Percentiles rank a stretch among this genome's conserved stretches.
phyloP scores from a whole-genome alignment of 2,329 filamentous ascomycete species.

The Ciborinia camelliae region DNA sequence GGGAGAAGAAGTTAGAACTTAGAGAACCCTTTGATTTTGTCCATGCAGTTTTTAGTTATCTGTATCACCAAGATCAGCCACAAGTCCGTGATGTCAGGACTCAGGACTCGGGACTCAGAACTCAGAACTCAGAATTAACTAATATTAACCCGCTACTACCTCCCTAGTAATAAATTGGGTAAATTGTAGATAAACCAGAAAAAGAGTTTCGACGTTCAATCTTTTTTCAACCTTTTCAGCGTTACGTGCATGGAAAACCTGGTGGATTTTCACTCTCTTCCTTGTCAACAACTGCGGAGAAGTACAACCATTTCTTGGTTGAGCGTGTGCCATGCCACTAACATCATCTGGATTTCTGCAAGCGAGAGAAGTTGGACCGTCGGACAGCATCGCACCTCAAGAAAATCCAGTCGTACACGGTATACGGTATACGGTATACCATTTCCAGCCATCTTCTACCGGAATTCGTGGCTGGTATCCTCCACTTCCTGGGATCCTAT shows the following conservation, averaged over 20 bases:
- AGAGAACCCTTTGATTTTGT: too few relatives aligned
- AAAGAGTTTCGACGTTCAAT: too few relatives aligned
- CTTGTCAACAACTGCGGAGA: neutral
- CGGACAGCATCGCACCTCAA: neutral
- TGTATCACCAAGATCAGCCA: too few relatives aligned
- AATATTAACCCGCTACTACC: too few relatives aligned
- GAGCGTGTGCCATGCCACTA: neutral
- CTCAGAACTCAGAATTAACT: too few relatives aligned
- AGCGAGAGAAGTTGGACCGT: neutral
- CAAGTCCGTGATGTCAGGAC: too few relatives aligned
- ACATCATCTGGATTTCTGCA: neutral
- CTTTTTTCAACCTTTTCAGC: neutral
- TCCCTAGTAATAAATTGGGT: too few relatives aligned
- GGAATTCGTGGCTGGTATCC: conserved; percentile 4
- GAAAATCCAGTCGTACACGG: neutral
- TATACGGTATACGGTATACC: too few relatives aligned
- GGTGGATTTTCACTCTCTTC: neutral
- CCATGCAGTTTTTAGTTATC: too few relatives aligned
- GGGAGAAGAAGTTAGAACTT: too few relatives aligned
- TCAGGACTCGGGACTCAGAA: too few relatives aligned
- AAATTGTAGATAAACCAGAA: too few relatives aligned
- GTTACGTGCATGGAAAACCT: neutral
- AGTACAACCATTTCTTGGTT: neutral
- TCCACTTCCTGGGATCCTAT: neutral
- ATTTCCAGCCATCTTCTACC: neutral